Conservation (phyloP, 1,284 basidiomycete genomes). For the Malassezia psittaci region DNA sequence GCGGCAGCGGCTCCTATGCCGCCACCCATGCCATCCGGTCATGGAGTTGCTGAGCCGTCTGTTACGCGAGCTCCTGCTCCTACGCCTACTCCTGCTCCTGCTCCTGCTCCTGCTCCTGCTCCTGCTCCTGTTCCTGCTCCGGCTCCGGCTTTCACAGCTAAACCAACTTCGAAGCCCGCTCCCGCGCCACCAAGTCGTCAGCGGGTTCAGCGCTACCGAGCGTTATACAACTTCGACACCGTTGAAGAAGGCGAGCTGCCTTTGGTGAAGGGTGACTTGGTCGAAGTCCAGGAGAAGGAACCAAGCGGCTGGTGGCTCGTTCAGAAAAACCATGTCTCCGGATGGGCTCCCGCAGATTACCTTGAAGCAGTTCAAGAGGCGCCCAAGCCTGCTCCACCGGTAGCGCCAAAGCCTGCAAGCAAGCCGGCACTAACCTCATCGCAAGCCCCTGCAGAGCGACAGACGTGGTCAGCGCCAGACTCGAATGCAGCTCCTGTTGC, state of each 20-base stretch:
- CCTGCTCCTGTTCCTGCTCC: conserved; percentile 35
- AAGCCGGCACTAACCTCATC: conserved; percentile 37
- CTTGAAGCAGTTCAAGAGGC: conserved; percentile 58
- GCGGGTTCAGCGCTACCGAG: conserved; percentile 66
- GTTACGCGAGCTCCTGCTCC: neutral
- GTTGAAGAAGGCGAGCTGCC: conserved; percentile 82
- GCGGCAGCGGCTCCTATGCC: neutral
- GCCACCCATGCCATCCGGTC: neutral
- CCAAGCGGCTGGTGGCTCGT: conserved; percentile 75
- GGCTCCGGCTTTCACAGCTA: conserved; percentile 50
- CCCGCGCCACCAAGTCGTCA: conserved; percentile 50
- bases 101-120: conserved; percentile 19
- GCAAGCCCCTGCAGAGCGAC: conserved; percentile 49
- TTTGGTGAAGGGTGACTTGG: conserved; percentile 76
- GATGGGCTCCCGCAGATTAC: conserved; percentile 94
- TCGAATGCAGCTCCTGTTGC: conserved; percentile 46
- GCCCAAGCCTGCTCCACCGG: conserved; percentile 43
- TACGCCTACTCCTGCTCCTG: conserved; percentile 8
- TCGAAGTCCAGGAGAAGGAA: conserved; percentile 90
- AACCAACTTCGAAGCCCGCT: conserved; percentile 48
- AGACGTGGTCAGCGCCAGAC: conserved; percentile 34
- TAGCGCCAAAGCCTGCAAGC: conserved; percentile 22
- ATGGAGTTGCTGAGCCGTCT: neutral
- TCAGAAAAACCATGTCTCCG: conserved; percentile 70
- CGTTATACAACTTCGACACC: conserved; percentile 59